A percentile compares a stretch with the other conserved stretches of the same genome.
These are phyloP conservation scores for Penicillium griseofulvum DNA, from an alignment of 2,329 filamentous ascomycete genomes.

Conservation along the genomic window DNA sequence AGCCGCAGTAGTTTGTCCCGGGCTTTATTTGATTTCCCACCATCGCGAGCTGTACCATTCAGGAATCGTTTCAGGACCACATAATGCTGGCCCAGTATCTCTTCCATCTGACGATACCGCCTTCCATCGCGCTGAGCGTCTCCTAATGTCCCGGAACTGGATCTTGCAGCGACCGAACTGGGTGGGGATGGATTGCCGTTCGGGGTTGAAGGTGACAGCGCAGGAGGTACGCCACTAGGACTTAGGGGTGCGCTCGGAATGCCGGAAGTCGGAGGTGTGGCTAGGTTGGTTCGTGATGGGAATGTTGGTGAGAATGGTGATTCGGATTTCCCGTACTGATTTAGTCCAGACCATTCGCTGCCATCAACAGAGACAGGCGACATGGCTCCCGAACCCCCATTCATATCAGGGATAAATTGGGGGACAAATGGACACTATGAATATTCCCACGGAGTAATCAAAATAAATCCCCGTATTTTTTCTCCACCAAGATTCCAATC, in stretches of 20 bases:
- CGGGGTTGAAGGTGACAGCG: conserved; percentile 18
- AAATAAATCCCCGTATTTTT: neutral
- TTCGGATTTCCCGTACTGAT: conserved; percentile 59
- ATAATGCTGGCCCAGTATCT: conserved; percentile 77
- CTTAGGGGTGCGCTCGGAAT: conserved; percentile 53
- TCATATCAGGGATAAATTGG: conserved; percentile 53
- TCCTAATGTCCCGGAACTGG: conserved; percentile 72
- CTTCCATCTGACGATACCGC: conserved; percentile 60
- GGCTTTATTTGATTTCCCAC: conserved; percentile 78
- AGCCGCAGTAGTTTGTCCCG: conserved; percentile 90
- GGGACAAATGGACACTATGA: neutral
- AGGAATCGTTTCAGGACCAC: conserved; percentile 73
- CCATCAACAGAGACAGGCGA: conserved; percentile 79
- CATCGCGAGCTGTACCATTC: conserved; percentile 67
- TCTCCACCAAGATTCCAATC: conserved; percentile 13
- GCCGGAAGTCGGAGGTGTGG: conserved; percentile 68
- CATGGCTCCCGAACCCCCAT: conserved; percentile 70
- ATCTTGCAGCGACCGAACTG: conserved; percentile 71
- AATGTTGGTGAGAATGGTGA: conserved; percentile 47
- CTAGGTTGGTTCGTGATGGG: conserved; percentile 50
- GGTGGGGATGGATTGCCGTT: conserved; percentile 72
- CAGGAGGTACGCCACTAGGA: conserved; percentile 51
- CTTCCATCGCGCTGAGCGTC: conserved; percentile 59
- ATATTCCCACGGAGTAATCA: neutral
- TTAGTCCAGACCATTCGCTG: conserved; percentile 75